Conservation (phyloP, 805 yeast species). For the Yarrowia sp. region DNA sequence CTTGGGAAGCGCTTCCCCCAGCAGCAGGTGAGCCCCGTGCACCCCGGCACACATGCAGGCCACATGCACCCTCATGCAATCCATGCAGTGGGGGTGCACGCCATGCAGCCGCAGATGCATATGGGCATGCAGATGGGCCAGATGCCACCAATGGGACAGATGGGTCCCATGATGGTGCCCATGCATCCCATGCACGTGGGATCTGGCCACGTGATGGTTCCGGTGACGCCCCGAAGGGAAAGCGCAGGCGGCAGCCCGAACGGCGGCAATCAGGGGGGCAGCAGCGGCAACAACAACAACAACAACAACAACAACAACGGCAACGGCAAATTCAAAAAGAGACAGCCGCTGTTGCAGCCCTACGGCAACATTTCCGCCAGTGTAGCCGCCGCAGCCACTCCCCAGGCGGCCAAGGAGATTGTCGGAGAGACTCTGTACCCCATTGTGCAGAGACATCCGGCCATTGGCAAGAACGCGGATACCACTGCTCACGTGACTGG, state of each 20-base stretch:
- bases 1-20: slow-evolving; percentile 6
- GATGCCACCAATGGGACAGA: not conserved
- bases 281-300: not conserved
- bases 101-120: too few relatives aligned
- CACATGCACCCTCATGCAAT: not conserved
- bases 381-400: slow-evolving; percentile 56
- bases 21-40: not conserved
- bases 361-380: slow-evolving; percentile 59
- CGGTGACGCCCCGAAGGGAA: too few relatives aligned
- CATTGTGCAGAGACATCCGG: slow-evolving; percentile 77
- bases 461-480: slow-evolving; percentile 76
- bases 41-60: not conserved
- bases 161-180: slow-evolving; percentile 4
- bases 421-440: slow-evolving; percentile 93
- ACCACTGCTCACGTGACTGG: slow-evolving; percentile 96
- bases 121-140: too few relatives aligned
- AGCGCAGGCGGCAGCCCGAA: too few relatives aligned
- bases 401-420: slow-evolving; percentile 47
- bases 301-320: not conserved
- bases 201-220: too few relatives aligned
- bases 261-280: too few relatives aligned
- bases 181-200: not conserved
- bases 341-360: slow-evolving; percentile 38
- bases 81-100: too few relatives aligned
- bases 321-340: slow-evolving; percentile 40